Base-by-base conservation (phyloP, 1,284 basidiomycete species). In the Xerocomus minutiporus region DNA sequence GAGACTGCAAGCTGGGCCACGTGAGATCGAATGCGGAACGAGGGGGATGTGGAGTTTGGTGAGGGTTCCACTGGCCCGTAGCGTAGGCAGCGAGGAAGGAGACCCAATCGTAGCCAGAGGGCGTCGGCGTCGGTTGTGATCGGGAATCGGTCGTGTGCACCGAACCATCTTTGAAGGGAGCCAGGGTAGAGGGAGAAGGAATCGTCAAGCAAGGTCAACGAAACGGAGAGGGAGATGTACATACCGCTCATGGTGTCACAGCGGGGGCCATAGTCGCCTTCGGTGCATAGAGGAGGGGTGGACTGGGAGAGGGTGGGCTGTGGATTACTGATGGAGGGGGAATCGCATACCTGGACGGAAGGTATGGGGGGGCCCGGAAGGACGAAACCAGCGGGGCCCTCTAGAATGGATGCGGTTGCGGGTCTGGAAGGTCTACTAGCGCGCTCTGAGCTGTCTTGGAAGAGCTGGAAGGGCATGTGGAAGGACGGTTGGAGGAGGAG, bases 1-100 rank as follows among this genome's bases (percentile, higher is more conserved):
- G 3, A 5, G 36, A 35, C 17, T 57, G 67, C 28, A 46, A 43
- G 51, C 20, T 48, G 31, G 45, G 48, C 50, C 62, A 57, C 9
- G 65, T 23, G 36, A 65, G 40, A 48, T 68, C 57, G 50, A 67
- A 62, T 32, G 62, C 68, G 8, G 68, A 65, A 49, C 72, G 71
- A 5, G 88, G 91, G 7, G 78, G 83, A 59, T 79, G 79, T 1
- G 91, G 91, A 0, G 82, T 86, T 50, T 78, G 78, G 58, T 85
- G 81, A 1, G 91, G 89, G 65, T 91, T 88, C 86, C 91, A 94
- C 55, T 82, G 76, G 11, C 91, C 91, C 28, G 78, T 67, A 0
- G 88, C 82, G 65, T 93, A 93, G 0, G 87, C 83, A 38, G 76
- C 71, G 53, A 89, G 80, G 67, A 93, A 93, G 0, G 83, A 82